phyloP scores from a whole-genome alignment of 805 yeast species.

The Dipodascopsis uninucleata region DNA sequence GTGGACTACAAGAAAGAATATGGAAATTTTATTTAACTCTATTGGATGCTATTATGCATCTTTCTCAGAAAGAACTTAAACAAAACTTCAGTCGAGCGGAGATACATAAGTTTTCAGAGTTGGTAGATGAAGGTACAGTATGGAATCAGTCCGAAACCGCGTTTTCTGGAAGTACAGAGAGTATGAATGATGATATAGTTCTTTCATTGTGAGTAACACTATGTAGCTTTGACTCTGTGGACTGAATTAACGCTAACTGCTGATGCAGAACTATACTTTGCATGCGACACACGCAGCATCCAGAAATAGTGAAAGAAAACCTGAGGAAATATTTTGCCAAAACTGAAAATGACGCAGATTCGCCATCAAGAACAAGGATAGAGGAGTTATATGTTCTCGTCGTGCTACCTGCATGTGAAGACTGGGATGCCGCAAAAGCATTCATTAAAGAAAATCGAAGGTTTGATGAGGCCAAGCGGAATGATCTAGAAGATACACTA shows the following conservation, averaged over 20 bases:
- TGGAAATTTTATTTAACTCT: constrained; percentile 21
- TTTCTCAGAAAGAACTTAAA: constrained; percentile 2
- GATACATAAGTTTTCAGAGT: background rate
- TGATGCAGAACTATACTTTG: constrained; percentile 6
- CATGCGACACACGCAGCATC: constrained; percentile 4
- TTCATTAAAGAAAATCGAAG: background rate
- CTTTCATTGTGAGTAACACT: constrained; percentile 6
- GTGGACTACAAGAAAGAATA: constrained; percentile 3
- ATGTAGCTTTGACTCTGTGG: background rate
- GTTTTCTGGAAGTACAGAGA: background rate
- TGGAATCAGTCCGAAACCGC: constrained; percentile 9
- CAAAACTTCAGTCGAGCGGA: constrained; percentile 9
- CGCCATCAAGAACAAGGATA: background rate
- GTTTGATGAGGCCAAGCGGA: constrained; percentile 1
- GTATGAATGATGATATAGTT: background rate
- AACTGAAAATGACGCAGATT: background rate
- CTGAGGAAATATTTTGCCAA: constrained; percentile 4
- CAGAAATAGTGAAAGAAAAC: constrained; percentile 3
- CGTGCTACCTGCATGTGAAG: constrained; percentile 13
- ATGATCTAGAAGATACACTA: constrained; percentile 1
- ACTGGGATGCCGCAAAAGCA: constrained; percentile 11
- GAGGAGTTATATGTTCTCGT: constrained; percentile 14
- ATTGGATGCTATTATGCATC: constrained; percentile 11
- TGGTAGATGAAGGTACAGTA: constrained; percentile 1
- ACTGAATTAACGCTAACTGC: background rate